Evolutionary conservation across 2,329 filamentous ascomycete genomes (phyloP).

Genomic region (Ophiognomonia clavigignenti-juglandacearum): DNA sequence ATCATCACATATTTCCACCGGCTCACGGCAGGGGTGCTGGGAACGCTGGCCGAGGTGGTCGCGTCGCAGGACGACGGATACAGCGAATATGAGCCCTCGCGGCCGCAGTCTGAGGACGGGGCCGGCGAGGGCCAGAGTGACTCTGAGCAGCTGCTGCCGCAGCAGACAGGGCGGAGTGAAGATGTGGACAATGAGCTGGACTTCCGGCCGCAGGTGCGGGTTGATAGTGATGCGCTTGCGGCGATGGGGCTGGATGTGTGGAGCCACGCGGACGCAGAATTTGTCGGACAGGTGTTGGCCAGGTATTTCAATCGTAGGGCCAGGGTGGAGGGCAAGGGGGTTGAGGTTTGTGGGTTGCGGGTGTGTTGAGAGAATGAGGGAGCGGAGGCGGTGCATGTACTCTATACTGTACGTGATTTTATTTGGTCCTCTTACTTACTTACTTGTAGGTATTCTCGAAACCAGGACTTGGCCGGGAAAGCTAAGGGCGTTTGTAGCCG

Average conservation of each 20-base stretch:
- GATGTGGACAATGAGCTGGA: conserved; percentile 29
- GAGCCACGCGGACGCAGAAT: conserved; percentile 66
- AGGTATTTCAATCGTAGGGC: conserved; percentile 63
- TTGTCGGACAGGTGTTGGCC: conserved; percentile 57
- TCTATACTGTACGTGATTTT: too few relatives aligned
- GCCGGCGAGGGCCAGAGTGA: conserved; percentile 25
- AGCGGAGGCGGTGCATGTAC: too few relatives aligned
- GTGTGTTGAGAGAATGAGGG: conserved; percentile 65
- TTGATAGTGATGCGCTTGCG: conserved; percentile 61
- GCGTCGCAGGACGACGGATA: conserved; percentile 41
- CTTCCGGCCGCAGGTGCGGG: conserved; percentile 40
- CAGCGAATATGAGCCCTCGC: conserved; percentile 23
- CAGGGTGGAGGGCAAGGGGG: conserved; percentile 60
- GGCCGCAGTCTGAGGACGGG: conserved; percentile 26
- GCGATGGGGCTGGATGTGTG: conserved; percentile 75
- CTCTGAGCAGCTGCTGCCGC: conserved; percentile 16
- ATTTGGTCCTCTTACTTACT: too few relatives aligned
- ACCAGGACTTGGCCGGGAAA: too few relatives aligned
- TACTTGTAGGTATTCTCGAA: too few relatives aligned
- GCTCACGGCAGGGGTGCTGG: conserved; percentile 62
- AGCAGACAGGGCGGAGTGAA: conserved; percentile 15
- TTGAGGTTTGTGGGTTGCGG: conserved; percentile 69
- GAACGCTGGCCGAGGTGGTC: conserved; percentile 57
- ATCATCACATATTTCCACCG: conserved; percentile 80
- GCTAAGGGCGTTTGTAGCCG: too few relatives aligned